Percentiles rank a stretch among this genome's conserved stretches.
These are phyloP conservation scores for Hypocrella siamensis DNA, from an alignment of 2,329 filamentous ascomycete genomes.

Conservation along the genomic window DNA sequence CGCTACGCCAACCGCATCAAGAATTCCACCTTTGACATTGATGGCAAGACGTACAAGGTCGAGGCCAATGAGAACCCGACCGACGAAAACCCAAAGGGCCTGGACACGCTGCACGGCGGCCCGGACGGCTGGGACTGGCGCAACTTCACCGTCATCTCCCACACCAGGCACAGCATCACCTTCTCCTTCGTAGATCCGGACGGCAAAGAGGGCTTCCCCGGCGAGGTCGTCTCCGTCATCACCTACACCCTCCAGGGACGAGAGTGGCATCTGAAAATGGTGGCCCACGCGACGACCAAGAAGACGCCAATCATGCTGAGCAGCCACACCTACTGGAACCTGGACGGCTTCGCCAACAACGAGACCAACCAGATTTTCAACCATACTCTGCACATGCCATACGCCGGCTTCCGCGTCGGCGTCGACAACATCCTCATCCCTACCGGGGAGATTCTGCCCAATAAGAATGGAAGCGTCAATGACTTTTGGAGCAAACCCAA, in stretches of 20 bases:
- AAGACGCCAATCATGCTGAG: slow-evolving; percentile 74
- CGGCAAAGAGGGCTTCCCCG: slow-evolving; percentile 63
- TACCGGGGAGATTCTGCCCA: slow-evolving; percentile 59
- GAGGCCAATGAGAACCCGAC: slow-evolving; percentile 48
- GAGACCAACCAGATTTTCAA: slow-evolving; percentile 50
- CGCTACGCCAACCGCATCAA: slow-evolving; percentile 71
- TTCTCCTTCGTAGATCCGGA: slow-evolving; percentile 61
- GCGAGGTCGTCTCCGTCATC: slow-evolving; percentile 57
- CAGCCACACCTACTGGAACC: slow-evolving; percentile 64
- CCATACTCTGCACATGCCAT: slow-evolving; percentile 59
- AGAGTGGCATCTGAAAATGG: slow-evolving; percentile 60
- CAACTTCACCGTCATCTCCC: slow-evolving; percentile 61
- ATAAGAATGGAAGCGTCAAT: slow-evolving; percentile 51
- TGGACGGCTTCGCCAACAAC: slow-evolving; percentile 64
- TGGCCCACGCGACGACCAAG: slow-evolving; percentile 53
- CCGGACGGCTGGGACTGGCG: slow-evolving; percentile 61
- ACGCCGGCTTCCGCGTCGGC: slow-evolving; percentile 52
- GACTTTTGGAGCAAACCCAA: slow-evolving; percentile 76
- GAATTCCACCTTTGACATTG: slow-evolving; percentile 58
- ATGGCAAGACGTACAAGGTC: slow-evolving; percentile 44
- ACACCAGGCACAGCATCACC: slow-evolving; percentile 52
- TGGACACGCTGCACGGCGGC: slow-evolving; percentile 54
- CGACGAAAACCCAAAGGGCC: slow-evolving; percentile 30
- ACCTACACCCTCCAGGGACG: slow-evolving; percentile 54
- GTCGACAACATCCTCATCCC: slow-evolving; percentile 60